Conservation (phyloP, 257 asterid genomes). For the Schizonepeta tenuifolia region DNA sequence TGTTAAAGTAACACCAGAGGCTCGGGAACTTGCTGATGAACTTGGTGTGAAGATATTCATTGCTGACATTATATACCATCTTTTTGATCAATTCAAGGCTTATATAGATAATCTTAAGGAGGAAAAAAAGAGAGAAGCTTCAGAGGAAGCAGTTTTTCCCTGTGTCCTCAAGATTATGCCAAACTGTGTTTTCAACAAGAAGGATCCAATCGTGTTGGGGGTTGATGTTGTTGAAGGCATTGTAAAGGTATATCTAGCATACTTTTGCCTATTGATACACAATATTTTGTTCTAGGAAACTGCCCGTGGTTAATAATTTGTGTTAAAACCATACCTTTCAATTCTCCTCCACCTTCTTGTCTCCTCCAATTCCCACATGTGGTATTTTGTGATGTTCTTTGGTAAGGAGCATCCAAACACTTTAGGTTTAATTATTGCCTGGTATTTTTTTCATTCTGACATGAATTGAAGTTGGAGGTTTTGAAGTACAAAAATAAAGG, state of each 20-base stretch:
- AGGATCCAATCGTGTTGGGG: constrained; percentile 96
- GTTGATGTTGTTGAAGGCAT: constrained; percentile 87
- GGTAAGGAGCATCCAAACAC: not conserved
- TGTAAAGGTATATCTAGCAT: constrained; percentile 57
- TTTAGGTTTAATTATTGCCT: not conserved
- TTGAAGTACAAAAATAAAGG: no score
- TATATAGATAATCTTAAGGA: constrained; percentile 91
- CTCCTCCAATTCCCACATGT: not conserved
- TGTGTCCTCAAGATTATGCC: constrained; percentile 93
- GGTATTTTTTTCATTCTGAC: not conserved
- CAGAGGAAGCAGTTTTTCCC: constrained; percentile 96
- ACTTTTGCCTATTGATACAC: not conserved
- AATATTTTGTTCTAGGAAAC: constrained; percentile 1
- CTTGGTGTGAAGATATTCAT: constrained; percentile 81
- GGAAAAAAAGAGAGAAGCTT: constrained; percentile 89
- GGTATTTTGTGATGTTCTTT: not conserved
- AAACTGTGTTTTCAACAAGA: constrained; percentile 79
- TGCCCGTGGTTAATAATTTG: not conserved
- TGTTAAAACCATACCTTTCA: not conserved
- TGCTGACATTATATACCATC: constrained; percentile 90
- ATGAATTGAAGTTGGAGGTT: not conserved
- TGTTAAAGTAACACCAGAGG: constrained; percentile 89
- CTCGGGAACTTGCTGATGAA: constrained; percentile 91
- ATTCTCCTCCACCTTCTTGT: not conserved
- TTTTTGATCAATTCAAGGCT: constrained; percentile 95